Evolutionary conservation across 164 flowering plant species (phyloP).

Genomic region (Echeveria elegans): DNA sequence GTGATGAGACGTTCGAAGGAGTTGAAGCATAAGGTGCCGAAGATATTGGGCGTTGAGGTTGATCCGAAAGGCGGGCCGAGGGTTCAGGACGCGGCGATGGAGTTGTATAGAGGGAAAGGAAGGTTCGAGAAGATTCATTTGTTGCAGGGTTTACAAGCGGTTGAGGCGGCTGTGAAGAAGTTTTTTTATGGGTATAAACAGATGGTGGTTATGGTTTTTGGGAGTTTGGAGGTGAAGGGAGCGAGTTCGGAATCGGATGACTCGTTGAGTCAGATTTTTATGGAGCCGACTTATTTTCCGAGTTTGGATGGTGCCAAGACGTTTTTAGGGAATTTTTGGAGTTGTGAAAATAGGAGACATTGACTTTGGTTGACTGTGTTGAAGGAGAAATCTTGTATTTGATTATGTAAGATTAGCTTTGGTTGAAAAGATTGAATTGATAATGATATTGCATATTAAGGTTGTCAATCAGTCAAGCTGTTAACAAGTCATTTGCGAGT

Average conservation of each 20-base stretch:
- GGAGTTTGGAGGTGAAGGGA: conserved; percentile 73
- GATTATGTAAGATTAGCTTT: no score
- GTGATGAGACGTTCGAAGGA: conserved; percentile 49
- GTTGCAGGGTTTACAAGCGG: conserved; percentile 66
- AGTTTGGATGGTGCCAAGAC: conserved; percentile 83
- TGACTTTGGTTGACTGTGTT: not conserved
- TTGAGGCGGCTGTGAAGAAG: conserved; percentile 61
- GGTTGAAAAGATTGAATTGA: no score
- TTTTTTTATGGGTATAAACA: conserved; percentile 66
- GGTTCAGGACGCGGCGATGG: conserved; percentile 85
- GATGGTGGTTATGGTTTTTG: conserved; percentile 53
- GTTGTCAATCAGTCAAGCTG: no score
- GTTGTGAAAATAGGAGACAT: not conserved
- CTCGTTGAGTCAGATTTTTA: conserved; percentile 45
- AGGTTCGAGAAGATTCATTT: conserved; percentile 47
- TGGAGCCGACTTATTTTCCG: conserved; percentile 77
- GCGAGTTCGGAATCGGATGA: conserved; percentile 36
- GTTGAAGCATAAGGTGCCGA: conserved; percentile 67
- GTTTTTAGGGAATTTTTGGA: no score
- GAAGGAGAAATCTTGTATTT: no score
- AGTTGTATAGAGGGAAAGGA: conserved; percentile 34
- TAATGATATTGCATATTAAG: no score
- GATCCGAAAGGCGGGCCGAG: conserved; percentile 88
- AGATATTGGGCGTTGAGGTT: conserved; percentile 65
- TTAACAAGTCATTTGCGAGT: no score